Evolutionary conservation across 2,329 filamentous ascomycete species (phyloP), one percentile per base, ranked within the genome.

Genomic region (Aureobasidium namibiae): DNA sequence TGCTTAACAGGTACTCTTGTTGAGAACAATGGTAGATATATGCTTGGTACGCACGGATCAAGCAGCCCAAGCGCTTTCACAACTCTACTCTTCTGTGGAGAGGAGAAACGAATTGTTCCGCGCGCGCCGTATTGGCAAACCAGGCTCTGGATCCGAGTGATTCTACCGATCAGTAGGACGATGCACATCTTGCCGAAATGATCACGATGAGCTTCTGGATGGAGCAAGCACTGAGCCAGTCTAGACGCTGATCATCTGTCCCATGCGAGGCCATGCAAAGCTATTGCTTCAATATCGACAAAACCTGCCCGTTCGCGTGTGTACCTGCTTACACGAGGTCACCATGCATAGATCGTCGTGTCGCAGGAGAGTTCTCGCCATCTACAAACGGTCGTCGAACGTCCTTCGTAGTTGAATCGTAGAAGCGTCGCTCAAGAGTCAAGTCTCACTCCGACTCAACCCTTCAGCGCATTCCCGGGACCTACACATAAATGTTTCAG

Each of bases 271-370:
- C 3, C 33, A 54, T 54, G 50, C 50, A 16, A 26, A 41, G 50
- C 50, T 54, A 54, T 42, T 36, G 23, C 50, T 42, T 13, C 50
- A 41, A 33, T 29, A 54, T 33, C 50, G 50, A 54, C 34, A 54
- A 31, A 21, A 21, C 38, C 24, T 41, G 24, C 50, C 48, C 13
- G 8, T 18, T 23, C 26, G n/a, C 48, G 10, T 38, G 34, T 23
- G 31, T 21, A 41, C 50, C 24, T 42, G 50, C 50, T 41, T 54
- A 54, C 50, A 54, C 50, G 50, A 54, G 50, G 38, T 54, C 50
- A 41, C 50, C 50, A 54, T 42, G 50, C 50, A 54, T 42, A 21
- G 33, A 52, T n/a, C 49, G 13, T 45, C 24, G 16, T 11, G 23
- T 26, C 23, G 50, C 50, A 54, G 50, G 14, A 33, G 26, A 21